phyloP scores from a whole-genome alignment of 163 green algal species.

The Scenedesmus sp. region DNA sequence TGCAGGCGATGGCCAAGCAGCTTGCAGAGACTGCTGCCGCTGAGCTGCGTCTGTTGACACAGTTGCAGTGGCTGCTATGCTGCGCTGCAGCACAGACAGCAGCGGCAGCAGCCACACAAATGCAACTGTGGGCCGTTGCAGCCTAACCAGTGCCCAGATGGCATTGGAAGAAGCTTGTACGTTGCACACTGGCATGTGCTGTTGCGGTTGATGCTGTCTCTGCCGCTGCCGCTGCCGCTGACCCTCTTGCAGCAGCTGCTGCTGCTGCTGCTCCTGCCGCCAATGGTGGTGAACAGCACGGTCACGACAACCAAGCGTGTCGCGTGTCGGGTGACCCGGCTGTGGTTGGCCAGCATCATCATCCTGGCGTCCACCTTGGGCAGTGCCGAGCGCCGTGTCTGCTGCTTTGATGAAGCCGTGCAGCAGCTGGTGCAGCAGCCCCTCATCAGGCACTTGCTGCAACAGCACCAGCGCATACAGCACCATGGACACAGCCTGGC shows the following conservation, averaged over 20 bases:
- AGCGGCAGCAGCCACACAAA: constrained; percentile 4
- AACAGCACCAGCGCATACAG: background rate
- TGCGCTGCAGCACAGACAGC: constrained; percentile 8
- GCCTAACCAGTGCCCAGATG: background rate
- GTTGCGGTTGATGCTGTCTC: constrained; percentile 18
- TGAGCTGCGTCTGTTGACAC: background rate
- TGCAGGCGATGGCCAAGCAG: background rate
- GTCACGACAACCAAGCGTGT: too few relatives aligned
- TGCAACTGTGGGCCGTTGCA: constrained; percentile 3
- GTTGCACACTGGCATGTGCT: background rate
- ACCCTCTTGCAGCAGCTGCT: background rate
- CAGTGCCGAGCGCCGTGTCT: background rate
- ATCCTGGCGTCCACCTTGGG: too few relatives aligned
- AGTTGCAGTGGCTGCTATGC: background rate
- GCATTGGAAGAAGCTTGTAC: background rate
- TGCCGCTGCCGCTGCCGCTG: background rate
- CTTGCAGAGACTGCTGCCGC: background rate
- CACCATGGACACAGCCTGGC: background rate
- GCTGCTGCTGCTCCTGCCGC: background rate
- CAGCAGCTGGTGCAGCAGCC: background rate
- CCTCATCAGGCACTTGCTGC: background rate
- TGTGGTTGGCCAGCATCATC: background rate
- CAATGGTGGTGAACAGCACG: background rate
- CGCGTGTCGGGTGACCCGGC: background rate
- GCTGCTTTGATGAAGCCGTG: background rate